Evolutionary conservation across 768 basidiomycete species (phyloP).

Genomic region (Leccinum imitatum): DNA sequence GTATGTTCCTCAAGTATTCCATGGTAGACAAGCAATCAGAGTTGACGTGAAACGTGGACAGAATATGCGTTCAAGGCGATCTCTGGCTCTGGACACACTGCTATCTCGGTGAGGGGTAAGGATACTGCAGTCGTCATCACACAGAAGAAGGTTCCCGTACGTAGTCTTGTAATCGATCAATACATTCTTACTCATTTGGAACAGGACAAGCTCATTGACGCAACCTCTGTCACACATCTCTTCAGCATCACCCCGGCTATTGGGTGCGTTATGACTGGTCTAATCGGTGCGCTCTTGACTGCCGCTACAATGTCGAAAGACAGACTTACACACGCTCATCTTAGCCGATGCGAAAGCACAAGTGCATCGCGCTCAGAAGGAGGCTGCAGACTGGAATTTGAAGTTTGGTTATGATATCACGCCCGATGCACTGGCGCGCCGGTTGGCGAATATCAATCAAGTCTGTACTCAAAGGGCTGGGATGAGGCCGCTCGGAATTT

Average conservation of each 20-base stretch:
- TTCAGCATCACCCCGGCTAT: conserved; percentile 96
- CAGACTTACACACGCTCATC: conserved; percentile 2
- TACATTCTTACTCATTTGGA: not conserved
- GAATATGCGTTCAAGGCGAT: conserved; percentile 99
- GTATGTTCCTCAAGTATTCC: conserved; percentile 43
- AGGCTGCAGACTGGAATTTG: conserved; percentile 92
- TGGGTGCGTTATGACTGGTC: conserved; percentile 98
- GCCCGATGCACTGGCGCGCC: conserved; percentile 90
- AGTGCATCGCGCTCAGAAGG: conserved; percentile 78
- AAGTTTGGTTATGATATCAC: conserved; percentile 99
- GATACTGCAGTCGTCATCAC: conserved; percentile 96
- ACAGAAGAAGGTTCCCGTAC: conserved; percentile 96
- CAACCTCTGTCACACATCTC: conserved; percentile 90
- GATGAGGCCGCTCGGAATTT: conserved; percentile 95
- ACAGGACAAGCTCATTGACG: conserved; percentile 96
- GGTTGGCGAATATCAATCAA: conserved; percentile 97
- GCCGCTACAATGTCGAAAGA: not conserved
- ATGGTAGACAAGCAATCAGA: not conserved
- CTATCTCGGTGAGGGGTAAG: conserved; percentile 89
- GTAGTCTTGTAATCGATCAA: conserved; percentile 31
- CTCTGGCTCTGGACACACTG: conserved; percentile 93
- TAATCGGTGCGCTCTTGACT: conserved; percentile 62
- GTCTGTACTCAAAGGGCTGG: conserved; percentile 97
- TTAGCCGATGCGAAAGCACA: conserved; percentile 91
- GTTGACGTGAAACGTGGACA: conserved; percentile 33